Base-by-base conservation (phyloP, 2,329 filamentous ascomycete species). In the Arthrobotrys iridis region DNA sequence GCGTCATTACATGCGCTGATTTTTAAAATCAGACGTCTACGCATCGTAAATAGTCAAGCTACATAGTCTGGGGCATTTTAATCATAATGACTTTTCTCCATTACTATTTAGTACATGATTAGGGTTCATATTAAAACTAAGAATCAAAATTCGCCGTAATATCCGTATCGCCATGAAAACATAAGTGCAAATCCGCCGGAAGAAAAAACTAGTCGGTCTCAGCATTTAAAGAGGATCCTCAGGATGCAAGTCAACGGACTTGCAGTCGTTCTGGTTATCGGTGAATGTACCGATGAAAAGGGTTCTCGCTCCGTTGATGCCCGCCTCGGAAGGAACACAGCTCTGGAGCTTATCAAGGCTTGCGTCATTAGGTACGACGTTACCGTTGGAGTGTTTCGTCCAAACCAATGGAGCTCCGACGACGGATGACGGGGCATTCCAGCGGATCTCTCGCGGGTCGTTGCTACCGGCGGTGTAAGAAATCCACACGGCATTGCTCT, bases 211-310 rank as follows among this genome's bases (percentile, higher is more conserved):
- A 8, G 6, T 11, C 11, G 18, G 24, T 5, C n/a, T 33, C n/a
- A 15, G 4, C 5, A 18, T 10, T 50, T 33, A 50, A 6, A 50
- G 24, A 40, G 50, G 50, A 10, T 33, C 18, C n/a, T 58, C 52
- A 3, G 52, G 52, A 35, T 58, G 52, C 52, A 58, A 58, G 7
- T 58, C 52, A 24, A 58, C 52, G 18, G 52, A 58, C 20, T 58
- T 58, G 35, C 52, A 58, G 22, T 43, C 52, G 11, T 40, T 43
- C 35, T 58, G 30, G 15, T 58, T 58, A 58, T 40, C 52, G n/a
- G 33, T 43, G 20, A 41, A 43, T 7, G 52, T 37, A 41, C 52
- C 52, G 8, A 58, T 43, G 24, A 58, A 58, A 4, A 58, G 33
- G 4, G 52, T 58, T 28, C 41, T 58, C 2, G 20, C 52, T 7